Base-by-base conservation (phyloP, 2,329 filamentous ascomycete species). In the Pseudogymnoascus sp. region DNA sequence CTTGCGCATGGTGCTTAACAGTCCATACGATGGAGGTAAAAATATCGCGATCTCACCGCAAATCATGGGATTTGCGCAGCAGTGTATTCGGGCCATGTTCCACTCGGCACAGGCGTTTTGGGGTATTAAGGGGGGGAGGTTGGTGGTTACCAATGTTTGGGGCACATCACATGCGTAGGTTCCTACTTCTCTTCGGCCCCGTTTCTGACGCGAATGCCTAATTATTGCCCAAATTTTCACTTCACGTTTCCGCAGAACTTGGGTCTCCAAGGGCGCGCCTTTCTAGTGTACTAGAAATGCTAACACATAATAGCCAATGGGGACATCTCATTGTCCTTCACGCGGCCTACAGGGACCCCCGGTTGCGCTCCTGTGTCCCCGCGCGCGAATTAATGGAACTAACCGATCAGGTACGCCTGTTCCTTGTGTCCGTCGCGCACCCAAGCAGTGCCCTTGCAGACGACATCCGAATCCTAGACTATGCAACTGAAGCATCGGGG, bases 141-240 rank as follows among this genome's bases (percentile, higher is more conserved):
- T 89, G 7, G 87, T 97, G 60, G 87, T 97, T 61, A 97, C 93
- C n/a, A 97, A 97, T 69, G 87, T 96, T 25, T 96, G 96, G 75
- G 92, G 93, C 60, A 97, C 93, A 15, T 89, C 92, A 65, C 93
- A 97, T 80, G 92, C 93, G 90, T 96, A 89, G 84, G 90, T 85
- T 36, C 1, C 37, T 31, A 18, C 55, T 55, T 40, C 9, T 60
- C 42, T 40, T 55, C 10, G 5, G 18, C 10, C 35, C 10, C 10
- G 15, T 21, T 58, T 58, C 15, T 35, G 36, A 1, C 29, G 4
- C 13, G 9, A n/a, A n/a, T 37, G 8, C 29, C 5, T 21, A 58
- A 15, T 40, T 59, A 39, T 15, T 60, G n/a, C 59, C 42, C 58
- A 40, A 33, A 25, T 37, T 35, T 8, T 10, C 35, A 52, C 63